phyloP scores from a whole-genome alignment of 2,329 filamentous ascomycete genomes.

The Claviceps quebecensis region DNA sequence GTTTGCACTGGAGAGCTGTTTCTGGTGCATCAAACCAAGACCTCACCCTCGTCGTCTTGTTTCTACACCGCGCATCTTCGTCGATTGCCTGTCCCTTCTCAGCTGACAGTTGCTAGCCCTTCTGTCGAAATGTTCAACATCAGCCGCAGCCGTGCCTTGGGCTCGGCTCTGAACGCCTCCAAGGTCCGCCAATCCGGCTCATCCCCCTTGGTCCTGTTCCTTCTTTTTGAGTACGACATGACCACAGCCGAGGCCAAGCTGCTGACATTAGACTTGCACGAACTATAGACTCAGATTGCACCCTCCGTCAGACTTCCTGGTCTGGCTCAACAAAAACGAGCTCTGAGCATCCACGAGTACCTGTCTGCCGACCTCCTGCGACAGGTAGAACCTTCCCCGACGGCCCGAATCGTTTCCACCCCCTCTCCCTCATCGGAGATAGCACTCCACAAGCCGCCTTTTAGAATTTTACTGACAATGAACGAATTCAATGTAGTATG shows the following conservation, averaged over 20 bases:
- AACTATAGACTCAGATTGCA: conserved; percentile 18
- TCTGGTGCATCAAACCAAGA: conserved; percentile 3
- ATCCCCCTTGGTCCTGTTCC: conserved; percentile 2
- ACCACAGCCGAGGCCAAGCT: conserved; percentile 6
- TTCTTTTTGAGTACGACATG: not conserved
- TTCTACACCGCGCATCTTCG: conserved; percentile 3
- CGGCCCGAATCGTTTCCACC: not conserved
- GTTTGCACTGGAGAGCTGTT: conserved; percentile 10
- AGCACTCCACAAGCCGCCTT: not conserved
- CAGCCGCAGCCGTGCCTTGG: conserved; percentile 66
- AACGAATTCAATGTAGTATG: conserved; percentile 49
- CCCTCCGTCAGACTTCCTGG: conserved; percentile 46
- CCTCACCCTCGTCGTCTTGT: conserved; percentile 4
- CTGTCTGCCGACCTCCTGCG: conserved; percentile 84
- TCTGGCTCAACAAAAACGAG: conserved; percentile 65
- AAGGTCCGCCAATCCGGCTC: conserved; percentile 41
- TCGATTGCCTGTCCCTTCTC: conserved; percentile 6
- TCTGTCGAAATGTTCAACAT: conserved; percentile 66
- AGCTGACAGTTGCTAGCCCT: conserved; percentile 8
- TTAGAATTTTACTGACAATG: conserved; percentile 7
- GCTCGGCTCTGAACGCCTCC: conserved; percentile 64
- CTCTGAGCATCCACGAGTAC: conserved; percentile 96
- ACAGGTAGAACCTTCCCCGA: conserved; percentile 34
- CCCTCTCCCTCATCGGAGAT: not conserved
- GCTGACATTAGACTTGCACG: conserved; percentile 2